Conservation (phyloP, 208 protist genomes). For the Wallacemonas sp. region DNA sequence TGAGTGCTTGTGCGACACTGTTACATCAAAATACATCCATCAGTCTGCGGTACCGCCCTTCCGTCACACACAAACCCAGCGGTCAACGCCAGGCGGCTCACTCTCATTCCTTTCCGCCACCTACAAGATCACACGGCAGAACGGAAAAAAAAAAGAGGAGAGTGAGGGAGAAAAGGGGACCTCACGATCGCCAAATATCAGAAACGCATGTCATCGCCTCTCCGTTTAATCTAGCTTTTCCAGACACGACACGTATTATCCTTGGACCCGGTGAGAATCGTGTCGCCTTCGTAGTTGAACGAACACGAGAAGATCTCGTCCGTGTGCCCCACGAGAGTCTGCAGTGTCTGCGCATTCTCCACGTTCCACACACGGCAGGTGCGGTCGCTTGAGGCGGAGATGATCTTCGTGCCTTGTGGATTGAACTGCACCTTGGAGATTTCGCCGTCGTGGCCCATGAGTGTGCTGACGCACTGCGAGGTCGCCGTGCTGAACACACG, state of each 20-base stretch:
- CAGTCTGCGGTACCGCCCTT: too few species aligned
- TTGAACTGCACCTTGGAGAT: slow-evolving; percentile 96
- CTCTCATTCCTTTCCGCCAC: too few species aligned
- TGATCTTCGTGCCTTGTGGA: slow-evolving; percentile 93
- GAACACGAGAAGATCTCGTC: slow-evolving; percentile 96
- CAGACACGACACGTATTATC: slow-evolving; percentile 97
- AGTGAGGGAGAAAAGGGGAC: too few species aligned
- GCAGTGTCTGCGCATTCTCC: slow-evolving; percentile 80
- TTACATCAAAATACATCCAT: too few species aligned
- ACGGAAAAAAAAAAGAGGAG: too few species aligned
- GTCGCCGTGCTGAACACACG: slow-evolving; percentile 92
- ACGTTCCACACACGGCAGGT: slow-evolving; percentile 94
- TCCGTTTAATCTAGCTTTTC: slow-evolving; percentile 54
- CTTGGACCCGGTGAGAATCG: slow-evolving; percentile 96
- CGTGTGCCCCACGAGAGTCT: slow-evolving; percentile 94
- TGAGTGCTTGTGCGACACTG: too few species aligned
- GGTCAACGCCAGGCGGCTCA: too few species aligned
- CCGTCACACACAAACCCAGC: too few species aligned
- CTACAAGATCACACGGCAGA: too few species aligned
- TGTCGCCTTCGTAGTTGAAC: slow-evolving; percentile 96
- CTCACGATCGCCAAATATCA: neutral
- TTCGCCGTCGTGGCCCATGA: slow-evolving; percentile 93
- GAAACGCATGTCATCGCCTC: neutral
- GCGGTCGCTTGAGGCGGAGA: slow-evolving; percentile 92
- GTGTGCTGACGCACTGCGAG: slow-evolving; percentile 79